phyloP scores from a whole-genome alignment of 768 basidiomycete species.

The Pisolithus sp. region DNA sequence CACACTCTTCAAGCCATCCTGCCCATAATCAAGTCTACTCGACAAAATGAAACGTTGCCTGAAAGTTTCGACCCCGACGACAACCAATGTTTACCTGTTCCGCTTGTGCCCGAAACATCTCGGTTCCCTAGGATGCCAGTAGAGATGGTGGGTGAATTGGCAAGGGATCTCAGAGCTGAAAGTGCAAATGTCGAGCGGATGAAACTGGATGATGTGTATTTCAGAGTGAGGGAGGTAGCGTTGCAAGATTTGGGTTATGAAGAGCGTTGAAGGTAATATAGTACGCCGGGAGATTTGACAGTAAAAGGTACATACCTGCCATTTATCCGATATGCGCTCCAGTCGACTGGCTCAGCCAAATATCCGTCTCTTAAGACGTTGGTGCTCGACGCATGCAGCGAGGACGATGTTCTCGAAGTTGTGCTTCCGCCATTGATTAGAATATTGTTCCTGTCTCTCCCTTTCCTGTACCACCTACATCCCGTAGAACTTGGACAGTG shows the following conservation, averaged over 20 bases:
- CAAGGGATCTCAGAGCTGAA: conserved; percentile 57
- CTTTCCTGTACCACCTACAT: conserved; percentile 72
- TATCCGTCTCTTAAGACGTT: conserved; percentile 34
- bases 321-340: no score
- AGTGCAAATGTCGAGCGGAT: conserved; percentile 51
- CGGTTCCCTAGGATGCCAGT: conserved; percentile 70
- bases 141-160: conserved; percentile 56
- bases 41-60: conserved; percentile 30
- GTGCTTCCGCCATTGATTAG: conserved; percentile 58
- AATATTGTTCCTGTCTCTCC: conserved; percentile 51
- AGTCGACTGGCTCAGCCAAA: conserved; percentile 3
- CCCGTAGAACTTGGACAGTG: conserved; percentile 66
- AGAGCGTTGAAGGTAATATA: conserved; percentile 10
- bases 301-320: background rate
- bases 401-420: conserved; percentile 53
- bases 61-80: conserved; percentile 51
- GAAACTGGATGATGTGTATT: conserved; percentile 51
- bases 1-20: conserved; percentile 50
- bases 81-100: conserved; percentile 51
- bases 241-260: conserved; percentile 40
- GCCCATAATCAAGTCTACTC: conserved; percentile 19
- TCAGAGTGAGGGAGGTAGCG: conserved; percentile 58
- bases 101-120: conserved; percentile 51
- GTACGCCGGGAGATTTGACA: background rate
- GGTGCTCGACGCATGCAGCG: conserved; percentile 49